Base-by-base conservation (phyloP, 176 grass and related monocot species). In the Calamus simplicifolius region DNA sequence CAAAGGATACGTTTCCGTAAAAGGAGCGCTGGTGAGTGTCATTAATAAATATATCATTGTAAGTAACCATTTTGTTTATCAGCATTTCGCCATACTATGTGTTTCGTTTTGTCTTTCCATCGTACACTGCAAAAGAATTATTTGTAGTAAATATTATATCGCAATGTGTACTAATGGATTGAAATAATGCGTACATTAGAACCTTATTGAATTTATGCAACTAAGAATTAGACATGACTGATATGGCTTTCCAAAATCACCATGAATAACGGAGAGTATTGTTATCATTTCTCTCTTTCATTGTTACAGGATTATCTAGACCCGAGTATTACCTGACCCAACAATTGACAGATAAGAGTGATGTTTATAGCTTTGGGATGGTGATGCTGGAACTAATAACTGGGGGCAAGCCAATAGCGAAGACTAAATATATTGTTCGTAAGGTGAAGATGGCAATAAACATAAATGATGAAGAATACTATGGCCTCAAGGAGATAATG, bases 331-430 rank as follows among this genome's bases (percentile, higher is more conserved):
- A 98, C 79, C 79, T 88, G 75, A 82, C 81, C 3, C 93, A 92
- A 56, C 93, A 98, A 25, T 77, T 98, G 54, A 92, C 88, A 0
- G 81, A 85, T 50, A 98, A 98, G 75, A 92, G 93, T 16, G 84
- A 92, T 51, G 87, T 98, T n/a, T 98, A 98, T 67, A 89, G 93
- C 67, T 98, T 92, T 27, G 93, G 88, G 5, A 84, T 98, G 29
- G 93, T 98, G 16, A 89, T 98, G 93, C 64, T 98, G 1, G 21
- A 97, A 17, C 75, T 97, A 49, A 82, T 97, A 72, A 69, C 80
- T 4, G 83, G 78, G 2, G 85, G 62, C 54, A 83, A 84, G 69
- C 92, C 92, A 66, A 75, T 97, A 49, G 92, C 85, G 51, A 97
- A 88, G 59, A 87, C 81, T 3, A 85, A 90, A 69, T 91, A 97